Conservation (phyloP, 805 yeast species). For the Jamesozyma piceae region DNA sequence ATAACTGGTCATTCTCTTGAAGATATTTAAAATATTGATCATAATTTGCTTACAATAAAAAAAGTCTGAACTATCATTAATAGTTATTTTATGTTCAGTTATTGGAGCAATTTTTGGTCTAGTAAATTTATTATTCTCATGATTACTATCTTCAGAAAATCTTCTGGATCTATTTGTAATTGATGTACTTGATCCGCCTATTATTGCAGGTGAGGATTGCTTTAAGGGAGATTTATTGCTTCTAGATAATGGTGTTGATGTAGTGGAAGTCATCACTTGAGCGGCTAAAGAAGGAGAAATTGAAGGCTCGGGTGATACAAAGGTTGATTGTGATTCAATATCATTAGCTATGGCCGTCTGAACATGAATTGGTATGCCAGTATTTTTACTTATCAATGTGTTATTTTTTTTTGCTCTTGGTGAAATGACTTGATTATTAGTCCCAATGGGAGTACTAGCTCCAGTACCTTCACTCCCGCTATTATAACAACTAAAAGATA, state of each 20-base stretch:
- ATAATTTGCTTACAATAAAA: conserved; percentile 21
- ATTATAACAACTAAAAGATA: conserved; percentile 2
- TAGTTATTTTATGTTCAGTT: neutral
- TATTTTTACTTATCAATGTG: conserved; percentile 1
- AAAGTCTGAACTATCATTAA: neutral
- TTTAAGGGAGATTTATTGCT: conserved; percentile 9
- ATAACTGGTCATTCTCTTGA: conserved; percentile 20
- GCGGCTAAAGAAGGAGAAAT: conserved; percentile 6
- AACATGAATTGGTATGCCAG: conserved; percentile 1
- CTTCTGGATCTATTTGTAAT: conserved; percentile 8
- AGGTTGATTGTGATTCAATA: neutral
- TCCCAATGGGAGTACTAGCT: neutral
- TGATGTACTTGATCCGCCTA: neutral
- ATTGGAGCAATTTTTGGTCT: neutral
- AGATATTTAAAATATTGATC: conserved; percentile 26
- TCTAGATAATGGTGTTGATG: conserved; percentile 12
- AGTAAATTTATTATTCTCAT: conserved; percentile 1
- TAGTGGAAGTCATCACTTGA: conserved; percentile 8
- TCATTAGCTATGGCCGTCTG: neutral
- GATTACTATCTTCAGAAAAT: conserved; percentile 13
- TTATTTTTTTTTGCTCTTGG: conserved; percentile 8
- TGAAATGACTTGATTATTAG: conserved; percentile 1
- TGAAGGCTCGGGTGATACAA: neutral
- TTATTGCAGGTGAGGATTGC: conserved; percentile 1
- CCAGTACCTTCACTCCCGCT: neutral